phyloP scores from a whole-genome alignment of 2,329 filamentous ascomycete genomes.

The Sarocladiaceae sp. region DNA sequence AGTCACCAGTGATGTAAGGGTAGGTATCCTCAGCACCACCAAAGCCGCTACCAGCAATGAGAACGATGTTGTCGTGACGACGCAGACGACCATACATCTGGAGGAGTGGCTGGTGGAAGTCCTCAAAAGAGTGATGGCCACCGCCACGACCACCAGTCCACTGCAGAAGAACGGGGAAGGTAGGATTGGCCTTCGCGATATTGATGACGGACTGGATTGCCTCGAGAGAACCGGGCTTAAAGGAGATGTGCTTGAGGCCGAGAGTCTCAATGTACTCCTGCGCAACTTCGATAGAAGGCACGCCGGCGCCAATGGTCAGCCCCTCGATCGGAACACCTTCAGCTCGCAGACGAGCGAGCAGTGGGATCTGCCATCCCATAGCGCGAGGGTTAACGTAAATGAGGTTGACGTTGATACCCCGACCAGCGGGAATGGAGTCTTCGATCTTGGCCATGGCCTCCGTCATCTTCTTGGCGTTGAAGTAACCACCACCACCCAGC shows the following conservation, averaged over 20 bases:
- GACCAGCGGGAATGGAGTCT: conserved; percentile 72
- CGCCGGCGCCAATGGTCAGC: conserved; percentile 85
- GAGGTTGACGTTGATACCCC: conserved; percentile 82
- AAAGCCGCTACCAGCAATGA: conserved; percentile 88
- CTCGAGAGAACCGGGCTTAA: conserved; percentile 87
- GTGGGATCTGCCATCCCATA: conserved; percentile 88
- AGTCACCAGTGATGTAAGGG: conserved; percentile 82
- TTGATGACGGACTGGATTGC: conserved; percentile 87
- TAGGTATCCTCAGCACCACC: conserved; percentile 87
- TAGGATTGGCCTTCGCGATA: conserved; percentile 88
- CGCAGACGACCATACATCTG: conserved; percentile 88
- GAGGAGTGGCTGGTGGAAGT: conserved; percentile 88
- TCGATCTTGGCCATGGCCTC: conserved; percentile 80
- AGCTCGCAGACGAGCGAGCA: conserved; percentile 71
- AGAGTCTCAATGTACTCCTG: conserved; percentile 92
- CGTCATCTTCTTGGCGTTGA: conserved; percentile 75
- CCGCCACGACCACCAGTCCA: conserved; percentile 94
- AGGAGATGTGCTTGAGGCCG: conserved; percentile 85
- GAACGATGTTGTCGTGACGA: conserved; percentile 76
- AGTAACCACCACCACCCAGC: conserved; percentile 84
- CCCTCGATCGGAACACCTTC: conserved; percentile 89
- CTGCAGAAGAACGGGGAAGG: conserved; percentile 86
- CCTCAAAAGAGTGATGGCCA: conserved; percentile 90
- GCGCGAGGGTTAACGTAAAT: conserved; percentile 87
- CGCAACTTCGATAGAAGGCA: conserved; percentile 87